These are phyloP conservation scores for Gyromitra esculenta DNA, from an alignment of 2,329 filamentous ascomycete genomes.

Conservation along the genomic window DNA sequence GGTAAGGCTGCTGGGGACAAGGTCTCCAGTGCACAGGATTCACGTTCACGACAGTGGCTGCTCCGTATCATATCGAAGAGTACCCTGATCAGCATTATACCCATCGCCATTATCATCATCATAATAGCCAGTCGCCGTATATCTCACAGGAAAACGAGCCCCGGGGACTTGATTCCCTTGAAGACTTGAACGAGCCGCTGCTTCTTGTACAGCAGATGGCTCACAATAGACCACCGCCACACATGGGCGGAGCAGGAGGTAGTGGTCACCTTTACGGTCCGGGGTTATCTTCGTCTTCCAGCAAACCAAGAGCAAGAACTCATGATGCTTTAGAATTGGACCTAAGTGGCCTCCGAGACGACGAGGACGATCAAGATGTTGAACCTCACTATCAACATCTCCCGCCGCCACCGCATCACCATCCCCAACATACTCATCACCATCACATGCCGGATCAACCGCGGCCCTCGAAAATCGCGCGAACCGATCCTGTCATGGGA, in stretches of 20 bases:
- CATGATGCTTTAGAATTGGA: conserved; percentile 56
- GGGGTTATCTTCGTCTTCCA: conserved; percentile 51
- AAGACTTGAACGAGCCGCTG: conserved; percentile 55
- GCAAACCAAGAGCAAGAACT: conserved; percentile 55
- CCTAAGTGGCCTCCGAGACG: conserved; percentile 54
- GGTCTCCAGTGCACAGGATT: conserved; percentile 53
- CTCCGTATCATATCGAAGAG: conserved; percentile 55
- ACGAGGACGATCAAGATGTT: conserved; percentile 57
- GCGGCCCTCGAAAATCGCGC: conserved; percentile 71
- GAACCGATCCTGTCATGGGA: conserved; percentile 56
- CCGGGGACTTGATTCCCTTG: conserved; percentile 54
- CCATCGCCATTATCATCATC: conserved; percentile 50
- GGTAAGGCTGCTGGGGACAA: conserved; percentile 53
- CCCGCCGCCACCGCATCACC: conserved; percentile 53
- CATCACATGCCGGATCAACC: conserved; percentile 80
- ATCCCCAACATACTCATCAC: conserved; percentile 72
- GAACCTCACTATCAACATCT: conserved; percentile 57
- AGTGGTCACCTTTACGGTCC: conserved; percentile 55
- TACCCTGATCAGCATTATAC: conserved; percentile 54
- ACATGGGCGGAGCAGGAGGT: conserved; percentile 54
- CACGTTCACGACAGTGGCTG: conserved; percentile 55
- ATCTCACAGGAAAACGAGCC: conserved; percentile 54
- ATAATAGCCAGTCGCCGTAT: conserved; percentile 51
- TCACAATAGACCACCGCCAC: conserved; percentile 55
- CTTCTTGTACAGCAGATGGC: conserved; percentile 55